Conservation (phyloP, 805 yeast species). For the Naumovozyma dairenensis region DNA sequence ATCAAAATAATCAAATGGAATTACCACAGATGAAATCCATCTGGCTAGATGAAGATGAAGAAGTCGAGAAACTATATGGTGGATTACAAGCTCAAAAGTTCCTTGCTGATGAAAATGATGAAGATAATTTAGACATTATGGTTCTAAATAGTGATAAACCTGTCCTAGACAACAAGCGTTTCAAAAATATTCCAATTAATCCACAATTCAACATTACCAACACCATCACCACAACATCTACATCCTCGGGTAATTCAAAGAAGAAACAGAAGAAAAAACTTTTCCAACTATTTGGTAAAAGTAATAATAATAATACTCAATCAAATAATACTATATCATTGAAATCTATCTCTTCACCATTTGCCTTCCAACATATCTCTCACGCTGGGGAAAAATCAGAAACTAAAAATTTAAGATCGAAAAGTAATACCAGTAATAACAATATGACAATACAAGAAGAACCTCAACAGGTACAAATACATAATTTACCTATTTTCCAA, state of each 20-base stretch:
- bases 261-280: background rate
- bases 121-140: conserved; percentile 24
- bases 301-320: conserved; percentile 2
- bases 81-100: conserved; percentile 21
- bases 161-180: conserved; percentile 22
- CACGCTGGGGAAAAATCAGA: conserved; percentile 27
- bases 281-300: background rate
- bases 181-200: background rate
- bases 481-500: background rate
- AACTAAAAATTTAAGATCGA: background rate
- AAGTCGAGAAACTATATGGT: conserved; percentile 28
- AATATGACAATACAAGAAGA: background rate
- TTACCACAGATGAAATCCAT: conserved; percentile 33
- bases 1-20: background rate
- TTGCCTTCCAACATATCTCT: conserved; percentile 32
- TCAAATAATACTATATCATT: background rate
- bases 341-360: conserved; percentile 30
- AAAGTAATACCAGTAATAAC: background rate
- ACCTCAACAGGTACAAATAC: conserved; percentile 1
- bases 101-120: conserved; percentile 18
- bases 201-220: background rate
- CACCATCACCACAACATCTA: background rate
- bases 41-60: conserved; percentile 35
- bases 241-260: background rate
- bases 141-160: conserved; percentile 31